phyloP scores from a whole-genome alignment of 129 eudicot genomes.

The carrot (Daucus carota) region DNA sequence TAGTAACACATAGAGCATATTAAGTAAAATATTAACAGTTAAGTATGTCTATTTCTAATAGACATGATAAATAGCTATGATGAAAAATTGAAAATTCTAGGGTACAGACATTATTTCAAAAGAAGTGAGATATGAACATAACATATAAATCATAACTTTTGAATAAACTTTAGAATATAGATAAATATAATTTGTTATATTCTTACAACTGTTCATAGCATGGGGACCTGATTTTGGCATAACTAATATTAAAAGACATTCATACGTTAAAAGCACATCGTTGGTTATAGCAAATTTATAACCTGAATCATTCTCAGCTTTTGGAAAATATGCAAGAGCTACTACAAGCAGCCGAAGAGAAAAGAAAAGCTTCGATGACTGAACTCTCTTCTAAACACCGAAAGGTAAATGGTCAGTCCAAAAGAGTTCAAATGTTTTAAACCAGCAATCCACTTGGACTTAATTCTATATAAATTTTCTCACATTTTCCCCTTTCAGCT shows the following conservation, averaged over 20 bases:
- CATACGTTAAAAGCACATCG: not conserved
- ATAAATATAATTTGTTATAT: not conserved
- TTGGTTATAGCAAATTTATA: not conserved
- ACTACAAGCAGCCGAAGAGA: constrained; percentile 82
- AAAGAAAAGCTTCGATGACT: constrained; percentile 64
- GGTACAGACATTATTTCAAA: not conserved
- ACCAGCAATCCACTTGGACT: not conserved
- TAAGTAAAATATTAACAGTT: not conserved
- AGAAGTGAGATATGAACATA: not conserved
- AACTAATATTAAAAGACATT: not conserved
- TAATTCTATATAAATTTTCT: not conserved
- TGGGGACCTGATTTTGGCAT: not conserved
- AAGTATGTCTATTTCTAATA: not conserved
- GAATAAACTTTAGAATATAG: not conserved
- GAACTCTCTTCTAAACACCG: constrained; percentile 84
- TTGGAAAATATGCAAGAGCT: constrained; percentile 61
- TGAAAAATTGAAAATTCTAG: not conserved
- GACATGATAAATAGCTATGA: not conserved
- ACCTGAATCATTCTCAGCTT: constrained; percentile 42
- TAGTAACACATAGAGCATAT: not conserved
- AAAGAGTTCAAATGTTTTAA: not conserved
- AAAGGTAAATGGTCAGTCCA: constrained; percentile 38
- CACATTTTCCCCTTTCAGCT: constrained; percentile 41
- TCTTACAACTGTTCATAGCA: not conserved
- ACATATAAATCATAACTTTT: not conserved